A percentile compares a stretch with the other conserved stretches of the same genome.
Conservation (phyloP, 129 eudicot genomes). For the Lactuca saligna region DNA sequence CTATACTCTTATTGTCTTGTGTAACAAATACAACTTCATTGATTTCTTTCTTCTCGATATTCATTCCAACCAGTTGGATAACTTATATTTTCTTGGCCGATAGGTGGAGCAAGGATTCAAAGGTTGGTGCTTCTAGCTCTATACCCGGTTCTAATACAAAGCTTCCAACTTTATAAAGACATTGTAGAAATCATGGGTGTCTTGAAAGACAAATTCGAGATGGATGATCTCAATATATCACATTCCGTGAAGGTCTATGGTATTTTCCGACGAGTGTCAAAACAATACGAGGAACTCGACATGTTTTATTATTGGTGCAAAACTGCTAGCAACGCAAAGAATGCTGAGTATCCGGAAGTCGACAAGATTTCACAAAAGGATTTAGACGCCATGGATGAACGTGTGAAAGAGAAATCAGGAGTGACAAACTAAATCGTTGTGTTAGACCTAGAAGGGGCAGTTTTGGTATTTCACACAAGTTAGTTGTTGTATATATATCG, state of each 20-base stretch:
- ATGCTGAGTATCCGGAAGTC: slow-evolving; percentile 74
- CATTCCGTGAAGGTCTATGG: slow-evolving; percentile 50
- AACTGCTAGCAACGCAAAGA: slow-evolving; percentile 51
- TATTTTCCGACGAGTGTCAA: slow-evolving; percentile 52
- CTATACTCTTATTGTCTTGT: too few relatives aligned
- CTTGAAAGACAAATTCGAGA: slow-evolving; percentile 45
- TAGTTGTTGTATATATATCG: not conserved
- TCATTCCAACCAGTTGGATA: not conserved
- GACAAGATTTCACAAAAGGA: slow-evolving; percentile 65
- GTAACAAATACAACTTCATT: too few relatives aligned
- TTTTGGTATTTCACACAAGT: not conserved
- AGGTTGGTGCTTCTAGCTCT: slow-evolving; percentile 71
- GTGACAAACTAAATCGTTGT: slow-evolving; percentile 10
- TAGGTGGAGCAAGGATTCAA: slow-evolving; percentile 65
- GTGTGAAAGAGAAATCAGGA: slow-evolving; percentile 49
- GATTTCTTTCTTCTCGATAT: not conserved
- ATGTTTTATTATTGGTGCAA: slow-evolving; percentile 63
- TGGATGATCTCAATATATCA: slow-evolving; percentile 48
- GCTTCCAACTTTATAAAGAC: slow-evolving; percentile 71
- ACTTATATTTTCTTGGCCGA: slow-evolving; percentile 1
- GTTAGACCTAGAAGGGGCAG: not conserved
- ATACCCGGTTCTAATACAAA: slow-evolving; percentile 67
- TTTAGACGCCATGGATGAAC: slow-evolving; percentile 72
- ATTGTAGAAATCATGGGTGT: slow-evolving; percentile 58
- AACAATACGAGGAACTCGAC: slow-evolving; percentile 79